These are phyloP conservation scores for Thymus quinquecostatus DNA, from an alignment of 257 asterid genomes.

Conservation along the genomic window DNA sequence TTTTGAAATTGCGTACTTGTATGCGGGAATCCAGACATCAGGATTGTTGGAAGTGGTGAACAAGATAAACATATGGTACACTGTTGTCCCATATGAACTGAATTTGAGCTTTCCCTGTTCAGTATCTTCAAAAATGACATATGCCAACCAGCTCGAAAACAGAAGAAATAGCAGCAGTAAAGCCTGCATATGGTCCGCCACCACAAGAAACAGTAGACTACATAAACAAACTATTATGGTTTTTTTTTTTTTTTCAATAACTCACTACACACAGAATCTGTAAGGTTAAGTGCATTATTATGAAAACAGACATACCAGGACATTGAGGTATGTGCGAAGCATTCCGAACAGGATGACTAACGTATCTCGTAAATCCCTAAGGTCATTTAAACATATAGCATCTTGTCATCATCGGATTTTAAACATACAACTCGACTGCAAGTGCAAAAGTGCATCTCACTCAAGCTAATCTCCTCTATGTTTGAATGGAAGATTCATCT, in stretches of 20 bases:
- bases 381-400: conserved; percentile 32
- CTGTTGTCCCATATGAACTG: conserved; percentile 71
- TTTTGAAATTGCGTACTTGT: conserved; percentile 64
- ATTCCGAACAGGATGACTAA: conserved; percentile 74
- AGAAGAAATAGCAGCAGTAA: conserved; percentile 78
- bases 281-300: conserved; percentile 15
- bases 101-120: conserved; percentile 75
- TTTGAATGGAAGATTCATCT: conserved; percentile 26
- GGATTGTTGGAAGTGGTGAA: conserved; percentile 99
- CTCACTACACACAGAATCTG: neutral
- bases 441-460: conserved; percentile 19
- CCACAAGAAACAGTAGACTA: conserved; percentile 27
- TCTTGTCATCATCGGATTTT: conserved; percentile 19
- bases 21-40: conserved; percentile 99
- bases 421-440: conserved; percentile 21
- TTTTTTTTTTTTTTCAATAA: conserved; percentile 1
- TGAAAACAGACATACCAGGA: conserved; percentile 64
- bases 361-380: conserved; percentile 82
- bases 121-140: conserved; percentile 94
- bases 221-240: neutral
- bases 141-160: conserved; percentile 96
- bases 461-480: conserved; percentile 21
- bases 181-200: conserved; percentile 64
- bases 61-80: conserved; percentile 87
- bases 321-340: conserved; percentile 87